Base-by-base conservation (phyloP, 768 basidiomycete species). In the Trametes cingulata region DNA sequence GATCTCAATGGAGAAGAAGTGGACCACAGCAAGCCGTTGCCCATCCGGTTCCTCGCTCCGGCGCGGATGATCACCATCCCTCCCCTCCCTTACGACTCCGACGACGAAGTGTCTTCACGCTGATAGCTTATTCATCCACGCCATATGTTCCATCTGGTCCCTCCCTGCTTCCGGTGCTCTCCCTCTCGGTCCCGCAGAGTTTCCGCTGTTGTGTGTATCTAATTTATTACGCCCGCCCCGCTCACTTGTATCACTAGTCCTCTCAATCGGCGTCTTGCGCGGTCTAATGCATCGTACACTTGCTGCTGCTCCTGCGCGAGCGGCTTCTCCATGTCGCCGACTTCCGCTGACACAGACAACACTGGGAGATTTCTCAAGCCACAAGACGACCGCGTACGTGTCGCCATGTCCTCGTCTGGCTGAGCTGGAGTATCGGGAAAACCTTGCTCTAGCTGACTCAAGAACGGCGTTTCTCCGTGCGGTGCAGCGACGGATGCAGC, bases 41-140 rank as follows among this genome's bases (percentile, higher is more conserved):
- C 61, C 6, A 40, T 53, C 33, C 60, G 60, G 41, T 67, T 60
- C 52, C 52, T 68, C 43, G 55, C 66, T 6, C 69, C 69, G 9
- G 52, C 68, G 1, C 65, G 65, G 14, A 66, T 45, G 37, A 61
- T 70, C 42, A 22, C 62, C 33, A 61, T 69, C 27, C 66, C 67
- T 0, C 14, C 66, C 4, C 52, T 65, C 17, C 58, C 65, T 17
- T 70, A 70, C 47, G 66, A 68, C 53, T 65, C 66, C 41, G 67
- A 68, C 42, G 69, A 68, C 42, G 66, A 67, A 24, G 64, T 70
- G n/a, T 67, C 68, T 10, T 62, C 64, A n/a, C 68, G 68, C 19
- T 69, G 45, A 62, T 17, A 22, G 35, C 39, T 17, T 24, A 37
- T 19, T 33, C 37, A 17, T 42, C 15, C 39, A 19, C 42, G 14